Evolutionary conservation across 2,329 filamentous ascomycete species (phyloP).

Genomic region (Ophiostoma populinum): DNA sequence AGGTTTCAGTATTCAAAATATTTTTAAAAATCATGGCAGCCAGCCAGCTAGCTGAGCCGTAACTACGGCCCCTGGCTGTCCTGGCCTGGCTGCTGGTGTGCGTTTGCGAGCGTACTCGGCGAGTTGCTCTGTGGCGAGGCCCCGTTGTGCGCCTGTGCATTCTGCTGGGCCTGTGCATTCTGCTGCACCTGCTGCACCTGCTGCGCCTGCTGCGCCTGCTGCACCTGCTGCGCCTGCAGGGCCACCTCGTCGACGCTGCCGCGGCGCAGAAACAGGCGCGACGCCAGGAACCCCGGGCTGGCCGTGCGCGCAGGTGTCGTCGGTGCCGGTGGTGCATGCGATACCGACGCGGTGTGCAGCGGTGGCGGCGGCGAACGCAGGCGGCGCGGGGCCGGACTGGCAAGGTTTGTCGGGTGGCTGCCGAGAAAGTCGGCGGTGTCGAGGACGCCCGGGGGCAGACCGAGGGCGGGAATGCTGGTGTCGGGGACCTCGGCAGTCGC

Average conservation of each 20-base stretch:
- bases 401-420: too few relatives aligned
- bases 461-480: conserved; percentile 39
- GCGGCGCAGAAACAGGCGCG: conserved; percentile 26
- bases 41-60: too few relatives aligned
- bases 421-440: conserved; percentile 15
- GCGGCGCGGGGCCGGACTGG: too few relatives aligned
- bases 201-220: neutral
- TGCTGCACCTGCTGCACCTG: neutral
- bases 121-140: too few relatives aligned
- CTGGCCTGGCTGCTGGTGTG: too few relatives aligned
- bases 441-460: conserved; percentile 38
- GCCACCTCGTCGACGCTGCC: conserved; percentile 27
- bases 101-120: too few relatives aligned
- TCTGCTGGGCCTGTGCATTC: neutral
- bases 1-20: too few relatives aligned
- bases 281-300: conserved; percentile 25
- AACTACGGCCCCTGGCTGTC: too few relatives aligned
- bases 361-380: conserved; percentile 3
- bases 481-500: conserved; percentile 30
- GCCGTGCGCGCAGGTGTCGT: conserved; percentile 19
- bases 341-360: too few relatives aligned
- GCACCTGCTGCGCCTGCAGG: neutral
- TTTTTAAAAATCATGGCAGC: too few relatives aligned
- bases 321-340: neutral
- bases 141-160: too few relatives aligned